Evolutionary conservation across 768 basidiomycete species (phyloP).

Genomic region (Fistulinella prunicolor): DNA sequence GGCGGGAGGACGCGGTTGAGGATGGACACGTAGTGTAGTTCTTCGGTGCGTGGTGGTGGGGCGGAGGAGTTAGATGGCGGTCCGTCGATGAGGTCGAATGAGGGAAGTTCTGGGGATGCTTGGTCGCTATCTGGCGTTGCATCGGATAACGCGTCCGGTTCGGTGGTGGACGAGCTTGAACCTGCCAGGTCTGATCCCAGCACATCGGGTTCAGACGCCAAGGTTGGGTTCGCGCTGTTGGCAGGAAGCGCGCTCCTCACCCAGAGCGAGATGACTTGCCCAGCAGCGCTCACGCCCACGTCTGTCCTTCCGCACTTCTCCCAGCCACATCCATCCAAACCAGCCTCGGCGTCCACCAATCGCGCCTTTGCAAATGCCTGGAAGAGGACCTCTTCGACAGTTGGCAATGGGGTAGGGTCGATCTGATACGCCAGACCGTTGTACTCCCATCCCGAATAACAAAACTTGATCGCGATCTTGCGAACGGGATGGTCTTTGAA

Average conservation of each 20-base stretch:
- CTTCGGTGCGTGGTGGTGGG: conserved; percentile 34
- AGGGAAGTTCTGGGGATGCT: conserved; percentile 14
- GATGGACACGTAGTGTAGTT: conserved; percentile 73
- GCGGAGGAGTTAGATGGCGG: conserved; percentile 35
- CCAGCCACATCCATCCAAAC: conserved; percentile 87
- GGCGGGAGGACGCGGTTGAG: conserved; percentile 87
- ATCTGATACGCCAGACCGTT: conserved; percentile 85
- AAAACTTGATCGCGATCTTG: conserved; percentile 93
- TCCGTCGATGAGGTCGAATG: conserved; percentile 37
- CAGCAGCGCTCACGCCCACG: conserved; percentile 89
- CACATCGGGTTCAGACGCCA: neutral
- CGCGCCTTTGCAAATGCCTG: conserved; percentile 73
- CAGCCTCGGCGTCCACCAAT: conserved; percentile 69
- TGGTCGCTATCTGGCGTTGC: conserved; percentile 7
- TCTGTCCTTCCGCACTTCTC: conserved; percentile 93
- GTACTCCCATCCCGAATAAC: conserved; percentile 91
- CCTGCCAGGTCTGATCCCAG: conserved; percentile 10
- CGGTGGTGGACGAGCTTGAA: no score
- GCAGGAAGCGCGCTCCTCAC: conserved; percentile 64
- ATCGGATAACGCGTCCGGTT: neutral
- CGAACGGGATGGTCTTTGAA: conserved; percentile 69
- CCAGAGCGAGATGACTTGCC: conserved; percentile 92
- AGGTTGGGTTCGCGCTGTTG: neutral
- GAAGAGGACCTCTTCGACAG: conserved; percentile 87
- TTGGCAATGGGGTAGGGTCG: conserved; percentile 69